Evolutionary conservation across 2,329 filamentous ascomycete species (phyloP), one percentile per base, ranked within the genome.

Genomic region (Cytospora piceicola): DNA sequence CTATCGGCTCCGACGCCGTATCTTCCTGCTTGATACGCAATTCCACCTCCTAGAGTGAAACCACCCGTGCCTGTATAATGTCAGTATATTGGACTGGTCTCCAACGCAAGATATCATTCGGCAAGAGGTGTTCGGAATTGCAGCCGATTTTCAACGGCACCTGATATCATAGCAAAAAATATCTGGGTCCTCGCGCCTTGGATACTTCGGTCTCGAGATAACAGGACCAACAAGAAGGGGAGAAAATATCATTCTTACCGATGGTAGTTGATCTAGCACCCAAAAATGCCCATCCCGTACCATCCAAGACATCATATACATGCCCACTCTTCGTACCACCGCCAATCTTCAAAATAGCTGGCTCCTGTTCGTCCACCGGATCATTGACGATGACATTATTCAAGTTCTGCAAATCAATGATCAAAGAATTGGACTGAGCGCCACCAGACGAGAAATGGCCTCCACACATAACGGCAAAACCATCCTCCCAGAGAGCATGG

Each of bases 31-130:
- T 66, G 64, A 39, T 63, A 66, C 2, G 64, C 64, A 20, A 66
- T 63, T 8, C 64, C 64, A 32, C 64, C 64, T 5, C 64, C 64
- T 4, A 66, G 64, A 22, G 62, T 54, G 54, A 66, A 66, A 11
- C 64, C 64, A 8, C 64, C 64, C 0, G 62, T 42, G 39, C 39
- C 39, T 42, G 17, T 42, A 4, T 42, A n/a, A 20, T 42, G 39
- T 42, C 20, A 42, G 39, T 15, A 42, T 42, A n/a, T n/a, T 42
- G 15, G 5, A n/a, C 3, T 42, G 39, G 39, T 42, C 17, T 42
- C 17, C 17, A n/a, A 42, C 15, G 36, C 12, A 39, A 17, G 12
- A 15, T 39, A 12, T 4, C 11, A 34, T 34, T 34, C 27, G 32
- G 11, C 32, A 34, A 34, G 32, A 29, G 27, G 27, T 29, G 27